A percentile compares a stretch with the other conserved stretches of the same genome.
Conservation (phyloP, 164 flowering plant species). For the Tinospora cordifolia region DNA sequence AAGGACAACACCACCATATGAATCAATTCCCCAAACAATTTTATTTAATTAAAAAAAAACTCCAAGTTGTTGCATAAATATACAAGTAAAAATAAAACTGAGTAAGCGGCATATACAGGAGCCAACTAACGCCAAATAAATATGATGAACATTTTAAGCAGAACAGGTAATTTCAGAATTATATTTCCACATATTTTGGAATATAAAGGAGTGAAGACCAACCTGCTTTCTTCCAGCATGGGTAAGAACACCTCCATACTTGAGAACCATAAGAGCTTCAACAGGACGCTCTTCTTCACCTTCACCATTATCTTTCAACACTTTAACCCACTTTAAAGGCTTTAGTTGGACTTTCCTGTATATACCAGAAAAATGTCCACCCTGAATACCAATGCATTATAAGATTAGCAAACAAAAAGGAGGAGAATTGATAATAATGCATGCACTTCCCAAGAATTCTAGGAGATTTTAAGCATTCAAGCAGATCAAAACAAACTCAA, state of each 20-base stretch:
- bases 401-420: constrained; percentile 3
- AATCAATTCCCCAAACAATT: too few relatives aligned
- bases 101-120: neutral
- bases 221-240: constrained; percentile 99
- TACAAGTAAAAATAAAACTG: neutral
- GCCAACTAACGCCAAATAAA: neutral
- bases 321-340: constrained; percentile 91
- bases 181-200: neutral
- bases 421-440: neutral
- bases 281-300: constrained; percentile 92
- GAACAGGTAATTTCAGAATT: neutral
- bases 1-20: too few relatives aligned
- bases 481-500: neutral
- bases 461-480: neutral
- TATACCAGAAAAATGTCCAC: constrained; percentile 98
- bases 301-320: constrained; percentile 67
- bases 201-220: neutral
- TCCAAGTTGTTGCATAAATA: too few relatives aligned
- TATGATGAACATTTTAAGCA: neutral
- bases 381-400: constrained; percentile 38
- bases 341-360: constrained; percentile 96
- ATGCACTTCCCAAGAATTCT: neutral
- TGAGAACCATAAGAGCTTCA: constrained; percentile 98
- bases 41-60: too few relatives aligned
- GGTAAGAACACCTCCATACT: constrained; percentile 99